Conservation (phyloP, 768 basidiomycete genomes). For the Lepiota venenata region DNA sequence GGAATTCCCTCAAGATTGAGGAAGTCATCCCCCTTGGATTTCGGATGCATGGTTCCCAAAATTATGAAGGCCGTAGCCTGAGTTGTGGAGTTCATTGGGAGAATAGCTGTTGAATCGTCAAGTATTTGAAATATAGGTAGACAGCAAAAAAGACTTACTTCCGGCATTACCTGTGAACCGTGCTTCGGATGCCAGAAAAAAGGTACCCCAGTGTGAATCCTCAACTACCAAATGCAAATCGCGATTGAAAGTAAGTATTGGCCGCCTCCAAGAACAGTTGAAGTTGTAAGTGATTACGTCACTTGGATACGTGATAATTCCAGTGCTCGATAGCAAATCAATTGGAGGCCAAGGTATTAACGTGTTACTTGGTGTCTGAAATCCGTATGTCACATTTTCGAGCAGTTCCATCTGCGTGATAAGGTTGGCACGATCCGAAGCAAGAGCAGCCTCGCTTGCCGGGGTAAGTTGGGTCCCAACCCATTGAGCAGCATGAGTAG, state of each 20-base stretch:
- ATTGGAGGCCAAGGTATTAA: slow-evolving; percentile 3
- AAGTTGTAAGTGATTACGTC: slow-evolving; percentile 1
- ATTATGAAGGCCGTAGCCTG: too few species aligned
- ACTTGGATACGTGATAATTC: background rate
- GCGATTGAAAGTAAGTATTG: background rate
- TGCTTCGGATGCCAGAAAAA: too few species aligned
- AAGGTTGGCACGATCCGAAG: background rate
- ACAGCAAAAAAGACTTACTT: too few species aligned
- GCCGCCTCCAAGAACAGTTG: background rate
- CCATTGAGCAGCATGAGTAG: too few species aligned
- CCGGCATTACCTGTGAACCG: too few species aligned
- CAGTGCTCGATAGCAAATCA: background rate
- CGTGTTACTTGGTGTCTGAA: background rate
- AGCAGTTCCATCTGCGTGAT: background rate
- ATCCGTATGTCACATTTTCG: background rate
- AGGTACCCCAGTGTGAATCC: too few species aligned
- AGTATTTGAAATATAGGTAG: too few species aligned
- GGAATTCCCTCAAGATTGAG: background rate
- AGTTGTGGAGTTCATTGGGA: too few species aligned
- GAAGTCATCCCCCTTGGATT: background rate
- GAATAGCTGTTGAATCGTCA: too few species aligned
- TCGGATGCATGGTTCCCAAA: background rate
- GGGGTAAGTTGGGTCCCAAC: too few species aligned
- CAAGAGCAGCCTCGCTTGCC: too few species aligned
- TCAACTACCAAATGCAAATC: too few species aligned